phyloP scores from a whole-genome alignment of 2,329 filamentous ascomycete species.

The Trichoderma semiorbis region DNA sequence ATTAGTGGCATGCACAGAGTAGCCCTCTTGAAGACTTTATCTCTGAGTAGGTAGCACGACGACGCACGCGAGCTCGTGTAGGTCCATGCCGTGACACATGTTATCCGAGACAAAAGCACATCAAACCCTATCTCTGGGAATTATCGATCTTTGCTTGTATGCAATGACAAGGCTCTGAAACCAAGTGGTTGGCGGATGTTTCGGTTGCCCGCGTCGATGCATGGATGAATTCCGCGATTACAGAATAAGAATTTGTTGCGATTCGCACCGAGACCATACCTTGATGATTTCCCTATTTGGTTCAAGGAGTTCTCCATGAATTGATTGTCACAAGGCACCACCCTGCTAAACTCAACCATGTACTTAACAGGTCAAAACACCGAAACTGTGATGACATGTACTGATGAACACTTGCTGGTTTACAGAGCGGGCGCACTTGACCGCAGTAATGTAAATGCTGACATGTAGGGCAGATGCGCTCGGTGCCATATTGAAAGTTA shows the following conservation, averaged over 20 bases:
- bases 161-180: constrained; percentile 9
- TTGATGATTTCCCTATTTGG: not conserved
- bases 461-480: not conserved
- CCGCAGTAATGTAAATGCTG: not conserved
- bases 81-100: constrained; percentile 12
- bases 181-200: constrained; percentile 16
- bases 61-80: constrained; percentile 20
- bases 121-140: constrained; percentile 18
- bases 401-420: not conserved
- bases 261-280: not conserved
- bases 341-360: not conserved
- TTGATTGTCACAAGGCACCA: not conserved
- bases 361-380: not conserved
- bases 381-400: not conserved
- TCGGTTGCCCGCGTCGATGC: constrained; percentile 11
- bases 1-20: not conserved
- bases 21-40: constrained; percentile 3
- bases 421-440: not conserved
- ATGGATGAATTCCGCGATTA: not conserved
- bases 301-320: not conserved
- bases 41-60: constrained; percentile 2
- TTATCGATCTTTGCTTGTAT: not conserved
- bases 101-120: constrained; percentile 18
- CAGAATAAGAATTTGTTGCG: constrained; percentile 6
- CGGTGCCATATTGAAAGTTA: not conserved